Percentiles rank a stretch among this genome's conserved stretches.
These are phyloP conservation scores for Monilinia vaccinii-corymbosi DNA, from an alignment of 2,329 filamentous ascomycete genomes.

Conservation along the genomic window DNA sequence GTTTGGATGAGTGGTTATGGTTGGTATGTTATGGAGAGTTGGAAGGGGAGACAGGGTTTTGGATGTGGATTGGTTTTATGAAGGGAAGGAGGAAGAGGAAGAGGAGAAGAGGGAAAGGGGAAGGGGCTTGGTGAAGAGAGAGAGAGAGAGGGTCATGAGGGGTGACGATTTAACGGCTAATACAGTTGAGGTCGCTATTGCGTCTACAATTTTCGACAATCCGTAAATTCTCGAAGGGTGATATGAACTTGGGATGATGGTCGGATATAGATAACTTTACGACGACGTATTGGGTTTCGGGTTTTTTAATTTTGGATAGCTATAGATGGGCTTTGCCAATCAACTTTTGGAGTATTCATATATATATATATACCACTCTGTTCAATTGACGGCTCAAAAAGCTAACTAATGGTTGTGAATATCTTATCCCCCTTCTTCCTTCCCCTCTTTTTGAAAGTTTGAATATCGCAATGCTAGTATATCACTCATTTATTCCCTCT, in stretches of 20 bases:
- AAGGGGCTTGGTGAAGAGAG: constrained; percentile 14
- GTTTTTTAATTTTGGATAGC: neutral
- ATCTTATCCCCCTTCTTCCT: too few relatives aligned
- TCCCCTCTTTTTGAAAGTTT: too few relatives aligned
- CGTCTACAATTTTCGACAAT: constrained; percentile 1
- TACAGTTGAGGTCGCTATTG: neutral
- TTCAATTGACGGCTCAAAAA: too few relatives aligned
- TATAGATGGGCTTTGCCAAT: too few relatives aligned
- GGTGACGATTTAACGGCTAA: neutral
- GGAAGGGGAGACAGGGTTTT: constrained; percentile 28
- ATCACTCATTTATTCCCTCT: too few relatives aligned
- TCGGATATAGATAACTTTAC: neutral
- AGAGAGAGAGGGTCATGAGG: constrained; percentile 6
- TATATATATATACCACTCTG: too few relatives aligned
- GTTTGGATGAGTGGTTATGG: constrained; percentile 36
- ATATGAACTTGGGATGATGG: neutral
- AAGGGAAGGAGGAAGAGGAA: constrained; percentile 14
- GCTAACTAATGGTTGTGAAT: too few relatives aligned
- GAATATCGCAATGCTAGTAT: too few relatives aligned
- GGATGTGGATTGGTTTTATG: constrained; percentile 26
- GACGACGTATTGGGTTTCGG: neutral
- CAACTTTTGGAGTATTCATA: too few relatives aligned
- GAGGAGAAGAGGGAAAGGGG: constrained; percentile 13
- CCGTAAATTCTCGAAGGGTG: neutral
- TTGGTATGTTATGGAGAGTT: constrained; percentile 23